Conservation (phyloP, 2,329 filamentous ascomycete genomes). For the Rhynchosporium graminicola region DNA sequence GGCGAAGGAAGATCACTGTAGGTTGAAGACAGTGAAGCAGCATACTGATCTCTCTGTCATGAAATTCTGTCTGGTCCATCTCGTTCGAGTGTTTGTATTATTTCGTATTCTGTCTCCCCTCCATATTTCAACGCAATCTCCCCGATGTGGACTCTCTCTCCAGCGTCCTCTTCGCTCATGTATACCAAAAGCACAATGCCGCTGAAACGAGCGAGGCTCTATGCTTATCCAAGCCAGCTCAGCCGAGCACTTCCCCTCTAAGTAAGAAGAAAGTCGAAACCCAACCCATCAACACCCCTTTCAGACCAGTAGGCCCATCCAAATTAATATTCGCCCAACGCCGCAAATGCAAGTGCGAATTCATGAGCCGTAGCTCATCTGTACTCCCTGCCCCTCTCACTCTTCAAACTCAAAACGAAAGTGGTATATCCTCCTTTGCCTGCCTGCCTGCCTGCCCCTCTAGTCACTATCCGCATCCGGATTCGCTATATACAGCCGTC, state of each 20-base stretch:
- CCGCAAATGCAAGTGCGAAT: slow-evolving; percentile 14
- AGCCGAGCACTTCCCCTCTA: not conserved
- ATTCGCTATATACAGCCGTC: slow-evolving; percentile 82
- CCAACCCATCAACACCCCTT: not conserved
- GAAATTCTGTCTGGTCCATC: not conserved
- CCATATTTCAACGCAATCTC: not conserved
- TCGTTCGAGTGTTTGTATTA: not conserved
- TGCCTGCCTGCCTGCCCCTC: not conserved
- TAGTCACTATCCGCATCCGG: slow-evolving; percentile 56
- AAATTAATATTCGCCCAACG: slow-evolving; percentile 22
- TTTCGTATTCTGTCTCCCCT: not conserved
- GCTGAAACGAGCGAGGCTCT: slow-evolving; percentile 19
- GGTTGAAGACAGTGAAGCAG: not conserved
- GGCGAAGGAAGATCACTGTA: not conserved
- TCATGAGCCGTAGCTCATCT: slow-evolving; percentile 13
- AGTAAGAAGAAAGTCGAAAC: slow-evolving; percentile 3
- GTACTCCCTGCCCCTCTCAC: not conserved
- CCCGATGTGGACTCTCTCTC: not conserved
- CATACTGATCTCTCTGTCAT: not conserved
- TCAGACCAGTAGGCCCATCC: slow-evolving; percentile 15
- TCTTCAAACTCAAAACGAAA: not conserved
- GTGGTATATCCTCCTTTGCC: slow-evolving; percentile 27
- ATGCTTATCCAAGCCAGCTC: not conserved
- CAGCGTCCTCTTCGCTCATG: slow-evolving; percentile 2
- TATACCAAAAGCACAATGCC: slow-evolving; percentile 20